Base-by-base conservation (phyloP, 1,139 yeast genomes). In the Saccharomycopsis crataegensis region DNA sequence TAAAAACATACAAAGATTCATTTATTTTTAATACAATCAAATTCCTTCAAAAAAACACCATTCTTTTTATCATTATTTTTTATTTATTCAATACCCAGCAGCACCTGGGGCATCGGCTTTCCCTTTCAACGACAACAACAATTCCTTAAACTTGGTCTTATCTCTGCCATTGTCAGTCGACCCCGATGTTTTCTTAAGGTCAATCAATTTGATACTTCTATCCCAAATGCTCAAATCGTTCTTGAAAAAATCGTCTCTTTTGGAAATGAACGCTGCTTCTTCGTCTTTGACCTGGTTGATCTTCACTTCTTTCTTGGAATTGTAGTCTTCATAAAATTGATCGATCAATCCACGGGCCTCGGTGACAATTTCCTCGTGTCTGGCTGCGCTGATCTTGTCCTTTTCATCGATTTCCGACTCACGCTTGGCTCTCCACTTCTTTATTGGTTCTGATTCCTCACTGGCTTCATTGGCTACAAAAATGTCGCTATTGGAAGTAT, bases 321-420 rank as follows among this genome's bases (percentile, higher is more conserved):
- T 90, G 76, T 94, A 94, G 66, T 85, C 86, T 62, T 90, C 96
- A 70, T 94, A 94, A 70, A 93, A 93, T 61, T 88, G 96, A 67
- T 93, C 97, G 64, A 91, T 83, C 53, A 93, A 83, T 66, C 82
- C 81, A 64, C 83, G 80, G n/a, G 99, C 99, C 59, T 84, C 83
- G 50, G 79, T 77, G 55, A 85, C 77, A 57, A 89, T 77, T 58
- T 84, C 91, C 48, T 75, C 74, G 67, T 86, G 81, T 66, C 82
- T 87, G 61, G 79, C 74, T 17, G 73, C 73, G 62, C 87, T 85
- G 59, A 80, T 80, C 60, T 79, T 83, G 66, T 94, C 99, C 67
- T 96, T 81, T 65, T 88, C 82, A 55, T 78, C 76, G 59, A 94
- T 85, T 66, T 91, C 97, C 58, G 84, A 75, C 53, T 83, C 87